phyloP scores from a whole-genome alignment of 169 alveolate species.

The Babesia sp. region DNA sequence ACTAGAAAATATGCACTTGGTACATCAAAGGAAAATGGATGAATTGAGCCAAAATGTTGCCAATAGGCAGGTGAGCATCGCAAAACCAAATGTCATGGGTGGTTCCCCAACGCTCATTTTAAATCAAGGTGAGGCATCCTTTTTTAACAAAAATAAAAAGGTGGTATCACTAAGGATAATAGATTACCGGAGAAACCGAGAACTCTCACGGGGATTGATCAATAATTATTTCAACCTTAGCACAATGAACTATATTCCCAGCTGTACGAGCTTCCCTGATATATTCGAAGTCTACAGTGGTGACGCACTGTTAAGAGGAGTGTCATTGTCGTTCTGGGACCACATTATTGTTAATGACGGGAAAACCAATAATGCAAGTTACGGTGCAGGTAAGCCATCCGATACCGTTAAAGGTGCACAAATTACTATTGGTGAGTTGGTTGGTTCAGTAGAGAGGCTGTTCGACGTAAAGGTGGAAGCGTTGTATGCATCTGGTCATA shows the following conservation, averaged over 20 bases:
- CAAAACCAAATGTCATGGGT: too few relatives aligned
- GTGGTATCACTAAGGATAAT: slow-evolving; percentile 16
- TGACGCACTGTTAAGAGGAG: slow-evolving; percentile 30
- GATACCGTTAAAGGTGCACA: neutral
- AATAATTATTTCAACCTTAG: slow-evolving; percentile 42
- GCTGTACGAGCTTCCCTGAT: slow-evolving; percentile 15
- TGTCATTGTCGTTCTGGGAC: slow-evolving; percentile 57
- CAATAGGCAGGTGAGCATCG: neutral
- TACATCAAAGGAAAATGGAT: too few relatives aligned
- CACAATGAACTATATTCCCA: slow-evolving; percentile 33
- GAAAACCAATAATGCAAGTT: neutral
- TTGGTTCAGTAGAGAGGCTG: slow-evolving; percentile 7
- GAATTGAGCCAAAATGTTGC: neutral
- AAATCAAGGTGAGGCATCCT: neutral
- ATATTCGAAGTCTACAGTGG: slow-evolving; percentile 13
- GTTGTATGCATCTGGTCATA: neutral
- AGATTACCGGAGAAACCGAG: slow-evolving; percentile 5
- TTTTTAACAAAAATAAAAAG: slow-evolving; percentile 5
- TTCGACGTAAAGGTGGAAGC: slow-evolving; percentile 48
- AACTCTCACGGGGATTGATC: neutral
- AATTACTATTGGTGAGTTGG: slow-evolving; percentile 37
- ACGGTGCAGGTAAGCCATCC: neutral
- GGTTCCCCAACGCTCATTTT: neutral
- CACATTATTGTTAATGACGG: slow-evolving; percentile 11
- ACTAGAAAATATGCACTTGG: neutral